Evolutionary conservation across 768 basidiomycete genomes (phyloP), one percentile per base, ranked within the genome.

Genomic region (Strobilomyces confusus): DNA sequence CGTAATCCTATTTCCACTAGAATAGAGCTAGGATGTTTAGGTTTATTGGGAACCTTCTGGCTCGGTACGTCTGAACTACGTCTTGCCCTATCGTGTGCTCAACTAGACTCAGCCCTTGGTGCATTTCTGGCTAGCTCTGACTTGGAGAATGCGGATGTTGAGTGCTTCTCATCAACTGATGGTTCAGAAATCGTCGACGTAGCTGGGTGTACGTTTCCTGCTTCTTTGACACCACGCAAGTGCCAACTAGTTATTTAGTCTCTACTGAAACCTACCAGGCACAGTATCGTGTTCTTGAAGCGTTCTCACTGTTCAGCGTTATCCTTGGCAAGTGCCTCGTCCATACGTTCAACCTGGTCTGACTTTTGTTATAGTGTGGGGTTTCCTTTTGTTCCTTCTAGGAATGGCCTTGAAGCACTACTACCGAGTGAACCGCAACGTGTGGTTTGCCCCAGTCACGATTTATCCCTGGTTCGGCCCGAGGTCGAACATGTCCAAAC

Each of bases 221-320:
- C 22, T 49, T 46, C 36, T 34, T 40, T 48, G 60, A 55, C 25
- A 12, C 19, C 9, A 5, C 19, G 6, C 4, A 19, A 25, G 44
- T 41, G 61, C 52, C 34, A 41, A 60, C 37, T 22, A 45, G 50
- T 4, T 11, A 38, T 9, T 61, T 15, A 92, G 90, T 91, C 72
- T 83, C 87, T 51, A 91, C 89, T 22, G 86, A 89, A 61, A 87
- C 87, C 55, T 92, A 86, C 67, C 90, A 90, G 59, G 89, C 89
- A n/a, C 90, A 91, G 75, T 92, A 91, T 67, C 82, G 84, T 26
- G 89, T 91, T 19, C 75, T 92, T 54, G 87, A 84, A 68, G 81
- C 85, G 17, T 92, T 92, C 70, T 82, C 90, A 7, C 70, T 92
- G 51, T 82, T 92, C 68, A 92, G 91, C 61, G 82, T 86, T 46